A percentile compares a stretch with the other conserved stretches of the same genome.
Evolutionary conservation across 2,329 filamentous ascomycete genomes (phyloP).

Genomic region (Fusarium ramigenum): DNA sequence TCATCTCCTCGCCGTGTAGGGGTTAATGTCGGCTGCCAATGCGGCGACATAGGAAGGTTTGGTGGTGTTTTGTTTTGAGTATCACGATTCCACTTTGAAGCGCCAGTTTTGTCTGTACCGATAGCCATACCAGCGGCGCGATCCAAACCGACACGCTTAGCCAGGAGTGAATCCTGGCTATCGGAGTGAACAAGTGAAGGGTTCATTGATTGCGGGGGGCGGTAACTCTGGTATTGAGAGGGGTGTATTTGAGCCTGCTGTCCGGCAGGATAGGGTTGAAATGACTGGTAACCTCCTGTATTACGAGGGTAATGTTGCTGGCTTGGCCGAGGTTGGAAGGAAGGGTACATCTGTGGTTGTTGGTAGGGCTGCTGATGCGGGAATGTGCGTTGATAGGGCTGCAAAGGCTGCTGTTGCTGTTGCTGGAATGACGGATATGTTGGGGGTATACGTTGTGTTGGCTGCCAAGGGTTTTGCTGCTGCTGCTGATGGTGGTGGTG

Average conservation of each 20-base stretch:
- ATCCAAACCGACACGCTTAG: constrained; percentile 62
- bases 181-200: constrained; percentile 33
- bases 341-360: constrained; percentile 21
- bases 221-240: constrained; percentile 27
- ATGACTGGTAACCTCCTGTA: constrained; percentile 15
- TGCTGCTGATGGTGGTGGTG: constrained; percentile 19
- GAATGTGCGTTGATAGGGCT: constrained; percentile 25
- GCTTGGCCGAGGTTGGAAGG: constrained; percentile 20
- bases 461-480: constrained; percentile 32
- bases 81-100: constrained; percentile 30
- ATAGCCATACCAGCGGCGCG: constrained; percentile 58
- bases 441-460: constrained; percentile 24
- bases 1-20: constrained; percentile 74
- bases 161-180: constrained; percentile 55
- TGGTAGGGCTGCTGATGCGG: constrained; percentile 27
- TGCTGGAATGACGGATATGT: constrained; percentile 38
- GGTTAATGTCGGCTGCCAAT: constrained; percentile 67
- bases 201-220: constrained; percentile 16
- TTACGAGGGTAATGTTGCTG: constrained; percentile 29
- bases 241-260: constrained; percentile 29
- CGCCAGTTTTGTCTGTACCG: constrained; percentile 29
- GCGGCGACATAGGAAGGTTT: constrained; percentile 31
- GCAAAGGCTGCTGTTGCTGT: constrained; percentile 25
- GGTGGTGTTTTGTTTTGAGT: constrained; percentile 17
- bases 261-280: constrained; percentile 16